These are phyloP conservation scores for Bifiguratus adelaidae DNA, from an alignment of 192 early-diverging fungal genomes.

Conservation along the genomic window DNA sequence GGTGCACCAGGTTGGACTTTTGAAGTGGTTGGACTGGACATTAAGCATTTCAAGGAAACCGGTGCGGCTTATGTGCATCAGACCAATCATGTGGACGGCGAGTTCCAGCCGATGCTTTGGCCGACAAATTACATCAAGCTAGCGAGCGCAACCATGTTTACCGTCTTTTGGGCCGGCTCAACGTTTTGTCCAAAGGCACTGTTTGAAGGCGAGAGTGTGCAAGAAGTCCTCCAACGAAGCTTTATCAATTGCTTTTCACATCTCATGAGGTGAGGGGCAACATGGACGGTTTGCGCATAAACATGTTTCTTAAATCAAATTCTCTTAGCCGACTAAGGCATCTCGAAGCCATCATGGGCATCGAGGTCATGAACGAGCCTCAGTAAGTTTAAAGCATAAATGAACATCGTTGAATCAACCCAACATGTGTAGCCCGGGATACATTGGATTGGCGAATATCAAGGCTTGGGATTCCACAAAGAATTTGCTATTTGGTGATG, in stretches of 20 bases:
- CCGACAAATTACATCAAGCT: constrained; percentile 85
- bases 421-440: constrained; percentile 42
- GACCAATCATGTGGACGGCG: constrained; percentile 34
- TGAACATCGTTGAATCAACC: constrained; percentile 5
- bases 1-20: constrained; percentile 86
- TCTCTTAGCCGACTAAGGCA: constrained; percentile 42
- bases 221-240: constrained; percentile 55
- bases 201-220: constrained; percentile 52
- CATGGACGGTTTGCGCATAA: background rate
- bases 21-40: constrained; percentile 67
- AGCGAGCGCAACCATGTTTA: constrained; percentile 77
- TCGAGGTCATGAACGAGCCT: constrained; percentile 76
- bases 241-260: constrained; percentile 59
- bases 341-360: constrained; percentile 59
- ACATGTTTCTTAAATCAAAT: background rate
- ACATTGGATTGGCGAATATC: constrained; percentile 54
- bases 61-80: constrained; percentile 77
- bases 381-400: constrained; percentile 18
- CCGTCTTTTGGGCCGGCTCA: constrained; percentile 68
- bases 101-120: constrained; percentile 49
- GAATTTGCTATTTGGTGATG: constrained; percentile 60
- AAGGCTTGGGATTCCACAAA: constrained; percentile 48
- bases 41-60: constrained; percentile 59
- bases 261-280: constrained; percentile 40
- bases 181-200: constrained; percentile 58